These are phyloP conservation scores for Santalum album DNA, from an alignment of 164 flowering plant genomes.

Conservation along the genomic window DNA sequence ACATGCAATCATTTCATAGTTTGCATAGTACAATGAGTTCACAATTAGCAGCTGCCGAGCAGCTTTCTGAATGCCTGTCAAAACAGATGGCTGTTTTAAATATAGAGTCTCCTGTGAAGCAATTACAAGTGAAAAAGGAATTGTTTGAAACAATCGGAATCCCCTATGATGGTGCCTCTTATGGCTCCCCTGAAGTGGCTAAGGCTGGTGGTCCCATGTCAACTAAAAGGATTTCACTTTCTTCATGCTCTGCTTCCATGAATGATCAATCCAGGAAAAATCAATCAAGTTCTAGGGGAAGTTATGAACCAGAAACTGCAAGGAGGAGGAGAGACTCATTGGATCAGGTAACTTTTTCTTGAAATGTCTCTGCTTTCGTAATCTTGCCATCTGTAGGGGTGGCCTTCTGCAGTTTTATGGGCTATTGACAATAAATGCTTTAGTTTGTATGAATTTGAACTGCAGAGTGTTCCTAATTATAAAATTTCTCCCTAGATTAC, in stretches of 20 bases:
- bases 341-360: conserved; percentile 46
- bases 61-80: conserved; percentile 81
- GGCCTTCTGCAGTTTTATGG: too few relatives aligned
- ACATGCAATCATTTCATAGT: conserved; percentile 50
- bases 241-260: conserved; percentile 25
- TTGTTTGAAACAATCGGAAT: conserved; percentile 84
- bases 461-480: too few relatives aligned
- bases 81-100: conserved; percentile 70
- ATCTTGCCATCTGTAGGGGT: not conserved
- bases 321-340: conserved; percentile 92
- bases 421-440: too few relatives aligned
- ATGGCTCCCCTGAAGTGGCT: conserved; percentile 39
- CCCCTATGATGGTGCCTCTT: conserved; percentile 47
- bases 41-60: conserved; percentile 76
- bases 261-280: conserved; percentile 40
- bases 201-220: conserved; percentile 23
- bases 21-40: conserved; percentile 65
- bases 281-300: conserved; percentile 30
- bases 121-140: conserved; percentile 47
- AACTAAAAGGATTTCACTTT: conserved; percentile 18
- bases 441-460: too few relatives aligned
- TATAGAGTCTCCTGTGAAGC: conserved; percentile 47
- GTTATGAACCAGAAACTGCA: conserved; percentile 59
- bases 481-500: too few relatives aligned
- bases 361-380: not conserved